A percentile compares a stretch with the other conserved stretches of the same genome.
These are phyloP conservation scores for Chimonanthus salicifolius DNA, from an alignment of 164 flowering plant species.

Conservation along the genomic window DNA sequence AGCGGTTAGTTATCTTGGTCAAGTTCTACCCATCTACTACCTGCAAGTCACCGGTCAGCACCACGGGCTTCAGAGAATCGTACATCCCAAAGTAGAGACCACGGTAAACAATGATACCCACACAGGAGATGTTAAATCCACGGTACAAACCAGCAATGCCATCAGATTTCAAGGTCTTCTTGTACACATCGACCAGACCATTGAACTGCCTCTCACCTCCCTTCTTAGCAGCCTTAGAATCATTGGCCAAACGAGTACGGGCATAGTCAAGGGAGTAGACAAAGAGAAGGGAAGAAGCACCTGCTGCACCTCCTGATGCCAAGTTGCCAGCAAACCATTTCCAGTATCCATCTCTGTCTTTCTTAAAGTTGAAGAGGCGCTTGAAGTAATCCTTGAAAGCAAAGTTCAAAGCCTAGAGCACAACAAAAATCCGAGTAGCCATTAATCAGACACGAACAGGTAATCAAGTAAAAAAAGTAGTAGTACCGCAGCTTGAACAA, in stretches of 20 bases:
- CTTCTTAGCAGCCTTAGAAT: slow-evolving; percentile 18
- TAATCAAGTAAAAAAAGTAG: not conserved
- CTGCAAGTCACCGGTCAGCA: slow-evolving; percentile 7
- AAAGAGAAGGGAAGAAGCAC: slow-evolving; percentile 19
- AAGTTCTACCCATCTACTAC: not conserved
- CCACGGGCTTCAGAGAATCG: slow-evolving; percentile 17
- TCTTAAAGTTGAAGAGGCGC: slow-evolving; percentile 20
- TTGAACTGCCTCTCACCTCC: slow-evolving; percentile 22
- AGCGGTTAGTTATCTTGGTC: too few species aligned
- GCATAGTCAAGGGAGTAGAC: slow-evolving; percentile 20
- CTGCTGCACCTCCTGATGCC: slow-evolving; percentile 20
- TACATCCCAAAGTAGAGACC: slow-evolving; percentile 21
- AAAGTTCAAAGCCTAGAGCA: slow-evolving; percentile 15
- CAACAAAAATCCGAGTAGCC: not conserved
- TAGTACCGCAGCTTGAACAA: not conserved
- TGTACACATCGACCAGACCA: slow-evolving; percentile 17
- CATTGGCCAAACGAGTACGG: slow-evolving; percentile 19
- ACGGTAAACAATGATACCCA: slow-evolving; percentile 19
- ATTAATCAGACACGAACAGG: not conserved
- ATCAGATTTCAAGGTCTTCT: slow-evolving; percentile 14
- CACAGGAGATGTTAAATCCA: slow-evolving; percentile 20
- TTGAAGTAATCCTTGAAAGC: slow-evolving; percentile 21
- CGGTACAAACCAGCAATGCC: slow-evolving; percentile 20
- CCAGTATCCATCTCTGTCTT: slow-evolving; percentile 18
- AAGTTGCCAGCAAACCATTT: slow-evolving; percentile 24